Evolutionary conservation across 169 alveolate species (phyloP).

Genomic region (Eimeria acervulina): DNA sequence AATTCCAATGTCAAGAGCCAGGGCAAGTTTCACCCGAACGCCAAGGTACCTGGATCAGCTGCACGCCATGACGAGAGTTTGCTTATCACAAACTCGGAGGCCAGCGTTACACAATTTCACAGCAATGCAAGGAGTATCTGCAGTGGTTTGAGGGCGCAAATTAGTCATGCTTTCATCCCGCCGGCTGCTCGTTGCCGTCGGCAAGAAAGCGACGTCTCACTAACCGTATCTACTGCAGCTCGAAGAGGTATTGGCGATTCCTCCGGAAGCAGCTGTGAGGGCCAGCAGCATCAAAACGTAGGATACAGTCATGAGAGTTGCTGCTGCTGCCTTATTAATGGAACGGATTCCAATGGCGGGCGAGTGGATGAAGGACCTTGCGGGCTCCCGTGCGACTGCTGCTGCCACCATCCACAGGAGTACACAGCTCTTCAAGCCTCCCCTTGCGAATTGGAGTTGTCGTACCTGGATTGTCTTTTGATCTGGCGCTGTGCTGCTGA

Average conservation of each 20-base stretch:
- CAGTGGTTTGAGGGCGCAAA: conserved; percentile 46
- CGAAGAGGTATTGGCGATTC: not conserved
- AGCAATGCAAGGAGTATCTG: conserved; percentile 23
- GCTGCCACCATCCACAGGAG: conserved; percentile 79
- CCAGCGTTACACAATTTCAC: conserved; percentile 40
- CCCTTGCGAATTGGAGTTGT: conserved; percentile 67
- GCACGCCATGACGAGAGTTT: not conserved
- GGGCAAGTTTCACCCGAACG: not conserved
- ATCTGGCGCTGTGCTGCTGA: conserved; percentile 66
- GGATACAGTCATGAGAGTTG: conserved; percentile 6
- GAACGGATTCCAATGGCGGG: not conserved
- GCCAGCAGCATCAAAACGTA: not conserved
- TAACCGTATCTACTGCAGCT: not conserved
- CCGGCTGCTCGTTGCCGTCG: conserved; percentile 12
- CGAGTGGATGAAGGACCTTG: not conserved
- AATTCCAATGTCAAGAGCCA: not conserved
- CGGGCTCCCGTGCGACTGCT: conserved; percentile 53
- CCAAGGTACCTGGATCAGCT: not conserved
- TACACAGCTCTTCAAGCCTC: conserved; percentile 14
- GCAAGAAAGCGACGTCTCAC: not conserved
- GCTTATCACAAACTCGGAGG: not conserved
- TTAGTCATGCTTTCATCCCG: not conserved
- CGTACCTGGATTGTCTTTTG: conserved; percentile 47
- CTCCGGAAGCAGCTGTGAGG: not conserved
- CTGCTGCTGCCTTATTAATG: conserved; percentile 45